Base-by-base conservation (phyloP, 148 eudicot genomes). In the Amaranthus palmeri region DNA sequence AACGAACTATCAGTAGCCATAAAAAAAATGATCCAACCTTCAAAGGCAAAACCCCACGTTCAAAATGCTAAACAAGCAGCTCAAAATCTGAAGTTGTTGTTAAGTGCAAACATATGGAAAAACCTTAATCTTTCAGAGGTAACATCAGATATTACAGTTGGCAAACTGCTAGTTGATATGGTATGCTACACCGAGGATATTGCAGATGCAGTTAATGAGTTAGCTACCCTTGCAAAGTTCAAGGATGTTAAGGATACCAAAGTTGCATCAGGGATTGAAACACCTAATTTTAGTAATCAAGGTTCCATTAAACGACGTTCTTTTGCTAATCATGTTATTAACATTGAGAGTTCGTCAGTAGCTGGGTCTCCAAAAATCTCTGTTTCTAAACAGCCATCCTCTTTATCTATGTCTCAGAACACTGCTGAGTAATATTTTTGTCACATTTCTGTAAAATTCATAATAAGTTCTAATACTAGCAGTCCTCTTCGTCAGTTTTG, bases 1-100 rank as follows among this genome's bases (percentile, higher is more conserved):
- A 87, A 83, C 52, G 83, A 89, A 77, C 49, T 91, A 7, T 73
- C 91, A 7, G 4, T 61, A 15, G 71, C 85, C n/a, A 80, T 91
- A 36, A 77, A 72, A 58, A 79, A 66, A 69, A 85, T 87, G 87
- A 81, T 63, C 0, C 45, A 72, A 36, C 73, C 88, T 15, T 68
- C 81, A 0, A 18, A 80, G 40, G 66, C 77, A 7, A 71, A 72
- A 52, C 8, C 66, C 36, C 89, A 86, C 61, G 56, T 90, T 10
- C 43, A 55, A 50, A 80, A 74, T 44, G 81, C 86, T 11, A 85
- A 85, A 74, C 43, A 68, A 25, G 87, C 83, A 0, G 72, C 83
- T 1, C 52, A 82, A 61, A 64, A 57, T 63, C 86, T 90, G 25
- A 69, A 79, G 12, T 14, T 51, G 17, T 0, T 76, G 57, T 74